Evolutionary conservation across 805 yeast species (phyloP), one percentile per base, ranked within the genome.

Genomic region (Metschnikowia rubicola): DNA sequence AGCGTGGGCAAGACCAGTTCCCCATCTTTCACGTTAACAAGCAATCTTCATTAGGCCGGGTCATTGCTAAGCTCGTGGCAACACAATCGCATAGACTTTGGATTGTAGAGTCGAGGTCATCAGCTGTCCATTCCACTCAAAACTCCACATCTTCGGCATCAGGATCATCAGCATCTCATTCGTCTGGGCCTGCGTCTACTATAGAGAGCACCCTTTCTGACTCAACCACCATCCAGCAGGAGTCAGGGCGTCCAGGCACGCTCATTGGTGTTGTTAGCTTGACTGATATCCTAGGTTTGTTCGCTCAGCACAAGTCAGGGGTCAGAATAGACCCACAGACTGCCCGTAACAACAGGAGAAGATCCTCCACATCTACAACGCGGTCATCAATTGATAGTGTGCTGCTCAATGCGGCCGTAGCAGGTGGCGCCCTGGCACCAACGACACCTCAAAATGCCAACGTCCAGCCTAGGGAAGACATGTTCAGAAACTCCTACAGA

Each of bases 11-110:
- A 66, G 99, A 92, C 70, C 89, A 95, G 36, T 92, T 86, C 75
- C 99, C 99, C 13, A 92, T 94, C 35, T 92, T 92, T 77, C 96
- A 92, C 64, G 97, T 92, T 26, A 84, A 88, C 52, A 80, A 81
- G 51, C 77, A 78, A 35, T 81, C 95, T 9, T 83, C 94, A 0
- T 74, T 94, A 42, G 96, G 89, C 31, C 79, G 96, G 64, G 89
- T 95, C 8, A 78, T 94, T 60, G 98, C 98, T 31, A 92, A 94
- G 65, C 73, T 92, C 56, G 98, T 92, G 11, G 98, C 99, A 6
- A 92, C 99, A 1, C 84, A 85, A 65, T 81, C 96, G 2, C 99
- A 92, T 68, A 78, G 99, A 64, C 69, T 87, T 46, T 86, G 94
- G 94, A 81, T 87, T 40, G 91, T 86, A 15, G 86, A 83, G 55